These are phyloP conservation scores for Lachnellula hyalina DNA, from an alignment of 2,329 filamentous ascomycete species.

Conservation along the genomic window DNA sequence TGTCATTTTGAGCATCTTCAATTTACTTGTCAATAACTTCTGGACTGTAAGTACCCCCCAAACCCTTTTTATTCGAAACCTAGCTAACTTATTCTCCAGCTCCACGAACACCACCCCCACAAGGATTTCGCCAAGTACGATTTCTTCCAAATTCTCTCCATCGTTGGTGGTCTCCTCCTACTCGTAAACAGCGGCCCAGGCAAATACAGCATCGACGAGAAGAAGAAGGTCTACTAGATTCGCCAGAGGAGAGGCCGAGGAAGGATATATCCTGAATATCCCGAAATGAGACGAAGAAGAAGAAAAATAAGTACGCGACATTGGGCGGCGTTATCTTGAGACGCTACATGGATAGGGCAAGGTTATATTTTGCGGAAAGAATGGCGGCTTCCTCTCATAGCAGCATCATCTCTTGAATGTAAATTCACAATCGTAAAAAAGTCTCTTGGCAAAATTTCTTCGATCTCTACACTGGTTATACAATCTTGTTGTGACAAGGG, in stretches of 20 bases:
- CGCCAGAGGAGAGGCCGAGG: not conserved
- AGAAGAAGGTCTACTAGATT: slow-evolving; percentile 97
- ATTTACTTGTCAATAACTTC: slow-evolving; percentile 98
- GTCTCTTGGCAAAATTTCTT: not conserved
- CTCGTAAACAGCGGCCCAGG: slow-evolving; percentile 98
- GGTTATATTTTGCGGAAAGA: slow-evolving; percentile 2
- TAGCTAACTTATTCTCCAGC: slow-evolving; percentile 44
- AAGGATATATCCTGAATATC: slow-evolving; percentile 4
- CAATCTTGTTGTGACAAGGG: not conserved
- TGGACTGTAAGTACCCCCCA: slow-evolving; percentile 73
- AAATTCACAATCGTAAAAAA: slow-evolving; percentile 5
- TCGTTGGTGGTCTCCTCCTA: slow-evolving; percentile 91
- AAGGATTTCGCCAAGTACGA: slow-evolving; percentile 99
- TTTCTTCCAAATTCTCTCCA: slow-evolving; percentile 99
- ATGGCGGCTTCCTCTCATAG: slow-evolving; percentile 5
- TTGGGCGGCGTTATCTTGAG: slow-evolving; percentile 24
- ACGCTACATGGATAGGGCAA: not conserved
- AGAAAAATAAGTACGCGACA: slow-evolving; percentile 18
- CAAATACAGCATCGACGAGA: slow-evolving; percentile 97
- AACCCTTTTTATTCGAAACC: slow-evolving; percentile 3
- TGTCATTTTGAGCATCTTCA: slow-evolving; percentile 92
- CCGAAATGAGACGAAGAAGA: slow-evolving; percentile 18
- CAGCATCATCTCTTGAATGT: slow-evolving; percentile 12
- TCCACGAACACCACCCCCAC: slow-evolving; percentile 96
- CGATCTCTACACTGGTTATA: not conserved